Percentiles rank a stretch among this genome's conserved stretches.
phyloP scores from a whole-genome alignment of 305 asterid species.

The Fraxinus dipetala region DNA sequence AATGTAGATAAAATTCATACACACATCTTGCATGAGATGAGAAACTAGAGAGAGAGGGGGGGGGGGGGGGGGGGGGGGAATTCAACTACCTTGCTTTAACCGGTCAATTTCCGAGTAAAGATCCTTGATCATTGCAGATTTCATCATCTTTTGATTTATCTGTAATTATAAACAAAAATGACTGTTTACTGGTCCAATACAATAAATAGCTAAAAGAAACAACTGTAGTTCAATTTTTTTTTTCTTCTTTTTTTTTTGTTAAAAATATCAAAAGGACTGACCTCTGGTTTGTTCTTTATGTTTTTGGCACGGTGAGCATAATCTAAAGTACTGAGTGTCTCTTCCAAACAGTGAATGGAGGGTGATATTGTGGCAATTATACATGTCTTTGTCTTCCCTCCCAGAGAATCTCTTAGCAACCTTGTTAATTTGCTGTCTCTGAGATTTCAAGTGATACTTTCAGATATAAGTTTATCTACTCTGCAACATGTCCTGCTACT shows the following conservation, averaged over 20 bases:
- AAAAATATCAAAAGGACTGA: slow-evolving; percentile 9
- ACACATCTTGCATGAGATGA: not conserved
- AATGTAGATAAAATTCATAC: not conserved
- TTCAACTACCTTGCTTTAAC: slow-evolving; percentile 39
- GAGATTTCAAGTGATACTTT: slow-evolving; percentile 20
- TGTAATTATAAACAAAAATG: slow-evolving; percentile 3
- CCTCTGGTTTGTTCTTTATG: slow-evolving; percentile 64
- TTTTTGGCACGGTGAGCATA: slow-evolving; percentile 51
- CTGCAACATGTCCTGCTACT: not conserved
- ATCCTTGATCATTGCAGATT: slow-evolving; percentile 36
- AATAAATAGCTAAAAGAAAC: slow-evolving; percentile 6
- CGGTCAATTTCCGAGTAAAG: slow-evolving; percentile 37
- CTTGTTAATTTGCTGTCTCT: slow-evolving; percentile 63
- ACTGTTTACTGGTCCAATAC: not conserved
- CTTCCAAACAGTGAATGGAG: slow-evolving; percentile 49
- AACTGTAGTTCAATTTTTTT: not conserved
- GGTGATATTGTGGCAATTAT: slow-evolving; percentile 57
- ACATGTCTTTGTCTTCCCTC: slow-evolving; percentile 58
- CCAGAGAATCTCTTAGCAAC: slow-evolving; percentile 52
- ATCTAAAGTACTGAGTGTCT: slow-evolving; percentile 60
- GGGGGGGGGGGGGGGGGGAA: too few relatives aligned
- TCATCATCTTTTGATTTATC: slow-evolving; percentile 46
- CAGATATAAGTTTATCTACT: not conserved
- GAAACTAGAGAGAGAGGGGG: not conserved
- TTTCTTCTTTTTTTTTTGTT: not conserved